Base-by-base conservation (phyloP, 179 eudicot genomes). In the Camellia oleifera region DNA sequence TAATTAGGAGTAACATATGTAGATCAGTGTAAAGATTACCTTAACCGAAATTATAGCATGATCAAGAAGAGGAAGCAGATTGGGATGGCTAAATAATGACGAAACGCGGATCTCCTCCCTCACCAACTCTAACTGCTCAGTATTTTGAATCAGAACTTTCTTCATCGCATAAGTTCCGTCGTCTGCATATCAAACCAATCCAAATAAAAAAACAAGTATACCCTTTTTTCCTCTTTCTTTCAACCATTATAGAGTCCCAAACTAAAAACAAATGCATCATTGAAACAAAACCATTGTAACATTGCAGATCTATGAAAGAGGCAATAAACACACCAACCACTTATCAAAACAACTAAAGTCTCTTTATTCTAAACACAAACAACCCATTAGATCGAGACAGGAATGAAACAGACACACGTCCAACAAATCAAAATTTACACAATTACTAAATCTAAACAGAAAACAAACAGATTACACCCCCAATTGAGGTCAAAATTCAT, bases 161-260 rank as follows among this genome's bases (percentile, higher is more conserved):
- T 92, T 96, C 98, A 94, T 88, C 56, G 99, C 98, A 86, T 96
- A 96, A 53, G 97, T 96, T 80, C 98, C 99, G 85, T 96, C 99
- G 84, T 88, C 99, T 96, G 84, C 85, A 85, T 72, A 68, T 81
- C 76, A 81, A 57, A 81, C 77, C 82, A 70, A 82, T 76, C 62
- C 70, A 72, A 78, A 76, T 60, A 68, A 74, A 56, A 32, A 56
- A 74, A 54, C 48, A 40, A 56, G 50, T 74, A 20, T 68, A 1
- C 46, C 26, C 4, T 23, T 66, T 56, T 52, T 4, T 0, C 11
- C 64, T n/a, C n/a, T 76, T 11, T 13, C 11, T 18, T 26, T 23
- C 17, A 4, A 64, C 15, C 75, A 69, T 17, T 2, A 18, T 10
- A 48, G 32, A n/a, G 11, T 11, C 15, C 20, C 45, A 73, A 4